Base-by-base conservation (phyloP, 805 yeast genomes). In the Schizosaccharomyces lindneri region DNA sequence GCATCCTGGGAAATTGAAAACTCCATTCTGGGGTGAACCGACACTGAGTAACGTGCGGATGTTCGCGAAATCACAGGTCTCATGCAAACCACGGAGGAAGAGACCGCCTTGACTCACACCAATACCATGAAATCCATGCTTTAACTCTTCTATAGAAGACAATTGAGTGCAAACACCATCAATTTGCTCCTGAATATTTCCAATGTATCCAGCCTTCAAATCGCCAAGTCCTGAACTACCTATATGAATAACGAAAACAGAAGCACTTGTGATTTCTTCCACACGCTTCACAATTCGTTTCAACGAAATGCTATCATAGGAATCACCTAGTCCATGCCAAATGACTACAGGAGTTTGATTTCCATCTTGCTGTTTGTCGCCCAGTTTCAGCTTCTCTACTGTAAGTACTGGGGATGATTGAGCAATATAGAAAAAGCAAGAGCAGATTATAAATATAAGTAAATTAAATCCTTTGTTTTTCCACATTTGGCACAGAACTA, bases 301-400 rank as follows among this genome's bases (percentile, higher is more conserved):
- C 4, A 51, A 13, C 13, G 31, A 17, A 29, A 29, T 17, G 27
- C 57, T 51, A 67, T 83, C 78, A 68, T 81, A 85, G 11, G 78
- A 76, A 68, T 85, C 95, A 0, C 94, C 93, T 70, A 86, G 75
- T 0, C 95, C 95, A 67, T 85, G 95, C 94, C 94, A 85, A 51
- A 86, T 68, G 1, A 85, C 87, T 2, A 85, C 76, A 0, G 87
- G 84, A 27, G 65, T 64, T 57, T 46, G 51, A 11, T 46, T 17
- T 19, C 27, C 21, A 46, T n/a, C 51, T 13, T 24, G 27, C 27
- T 46, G 27, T 19, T 46, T 46, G 17, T 19, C 27, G 11, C 11
- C 24, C 27, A 46, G 5, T 9, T 24, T n/a, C 27, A 46, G 13
- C 51, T 46, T 46, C 11, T 46, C 51, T 4, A 46, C 21, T 9